Evolutionary conservation across 306 rosid genomes (phyloP).

Genomic region (Potentilla sterilis): DNA sequence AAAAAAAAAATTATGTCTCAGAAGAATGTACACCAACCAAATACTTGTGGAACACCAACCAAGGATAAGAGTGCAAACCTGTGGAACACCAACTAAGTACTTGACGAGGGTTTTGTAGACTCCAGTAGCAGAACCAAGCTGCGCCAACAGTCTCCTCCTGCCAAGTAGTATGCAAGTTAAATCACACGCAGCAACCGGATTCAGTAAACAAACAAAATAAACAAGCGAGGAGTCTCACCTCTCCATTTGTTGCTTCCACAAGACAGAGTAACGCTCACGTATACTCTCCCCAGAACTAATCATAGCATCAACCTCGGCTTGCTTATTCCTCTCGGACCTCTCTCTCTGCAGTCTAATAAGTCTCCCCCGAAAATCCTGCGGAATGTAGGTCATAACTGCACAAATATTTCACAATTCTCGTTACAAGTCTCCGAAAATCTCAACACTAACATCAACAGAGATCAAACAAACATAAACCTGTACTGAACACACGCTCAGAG

Average conservation of each 20-base stretch:
- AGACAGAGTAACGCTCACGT: constrained; percentile 68
- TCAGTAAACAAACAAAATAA: constrained; percentile 7
- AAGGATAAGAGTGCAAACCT: constrained; percentile 41
- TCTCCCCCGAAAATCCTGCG: constrained; percentile 97
- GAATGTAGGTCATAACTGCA: constrained; percentile 96
- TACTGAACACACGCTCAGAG: constrained; percentile 80
- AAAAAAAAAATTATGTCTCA: constrained; percentile 19
- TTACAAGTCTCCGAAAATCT: background rate
- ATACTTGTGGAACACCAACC: background rate
- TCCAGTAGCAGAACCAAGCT: constrained; percentile 95
- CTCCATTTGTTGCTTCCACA: constrained; percentile 97
- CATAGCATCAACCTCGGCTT: constrained; percentile 82
- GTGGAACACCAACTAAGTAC: constrained; percentile 97
- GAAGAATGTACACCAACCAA: constrained; percentile 1
- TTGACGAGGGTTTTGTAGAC: constrained; percentile 97
- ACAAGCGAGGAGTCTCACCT: constrained; percentile 47
- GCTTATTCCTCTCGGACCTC: constrained; percentile 95
- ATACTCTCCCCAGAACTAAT: constrained; percentile 79
- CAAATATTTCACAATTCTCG: constrained; percentile 17
- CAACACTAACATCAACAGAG: background rate
- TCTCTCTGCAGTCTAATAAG: constrained; percentile 88
- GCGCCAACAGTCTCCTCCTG: constrained; percentile 92
- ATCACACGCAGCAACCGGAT: constrained; percentile 1
- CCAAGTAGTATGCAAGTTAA: constrained; percentile 28
- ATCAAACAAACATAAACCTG: constrained; percentile 42